Base-by-base conservation (phyloP, 495 filamentous ascomycete genomes). In the Neurospora sp. region DNA sequence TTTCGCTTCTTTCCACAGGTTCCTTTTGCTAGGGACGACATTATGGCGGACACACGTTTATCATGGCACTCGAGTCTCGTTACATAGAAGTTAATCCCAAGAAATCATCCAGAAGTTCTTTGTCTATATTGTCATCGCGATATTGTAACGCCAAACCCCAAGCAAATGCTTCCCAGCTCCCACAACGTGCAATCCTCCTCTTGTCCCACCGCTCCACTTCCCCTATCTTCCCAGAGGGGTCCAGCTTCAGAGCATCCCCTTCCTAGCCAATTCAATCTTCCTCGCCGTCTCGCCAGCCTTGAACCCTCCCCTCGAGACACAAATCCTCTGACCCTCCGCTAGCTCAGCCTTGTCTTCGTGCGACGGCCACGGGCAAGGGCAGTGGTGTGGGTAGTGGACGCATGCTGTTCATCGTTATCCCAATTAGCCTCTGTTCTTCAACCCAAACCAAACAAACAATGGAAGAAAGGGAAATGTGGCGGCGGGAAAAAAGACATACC, bases 331-430 rank as follows among this genome's bases (percentile, higher is more conserved):
- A 10, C 94, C 94, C 14, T 95, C 92, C 18, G 89, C 91, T 41
- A 96, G 82, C 81, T 98, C 94, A 71, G 94, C 88, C 77, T 98
- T 98, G 77, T 98, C 93, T 79, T 97, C 92, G 65, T 92, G 86
- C 18, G 84, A 82, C 8, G 93, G 90, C 83, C 92, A 94, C 3
- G 93, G 85, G 81, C 94, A 98, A 8, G 94, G 94, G 80, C 94
- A 98, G 82, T 98, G 94, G 81, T 97, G 94, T 8, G 94, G 94
- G 85, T 96, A 93, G 78, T 92, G 89, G 3, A 98, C 94, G 84
- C 94, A 98, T 7, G 93, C 90, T 85, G 47, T 18, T 16, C 47
- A 35, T 69, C 8, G 10, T 31, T 14, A 10, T 68, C n/a, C 61
- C 3, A 40, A 16, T 72, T 35, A 39, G 8, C 35, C 47, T 27